Evolutionary conservation across 129 eudicot genomes (phyloP), one percentile per base, ranked within the genome.

Genomic region (Flaveria bidentis): DNA sequence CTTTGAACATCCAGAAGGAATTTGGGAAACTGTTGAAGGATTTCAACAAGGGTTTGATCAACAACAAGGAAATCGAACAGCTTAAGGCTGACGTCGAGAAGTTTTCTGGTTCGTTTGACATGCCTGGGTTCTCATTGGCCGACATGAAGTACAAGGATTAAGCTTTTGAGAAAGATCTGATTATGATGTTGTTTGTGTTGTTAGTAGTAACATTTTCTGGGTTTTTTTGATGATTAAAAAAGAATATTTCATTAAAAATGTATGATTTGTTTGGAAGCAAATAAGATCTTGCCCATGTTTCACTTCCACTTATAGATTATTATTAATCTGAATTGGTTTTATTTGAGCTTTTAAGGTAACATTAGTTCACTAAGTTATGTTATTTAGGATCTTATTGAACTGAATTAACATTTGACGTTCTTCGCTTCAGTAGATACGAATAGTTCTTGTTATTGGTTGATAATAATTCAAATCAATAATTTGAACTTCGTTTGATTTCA

Each of bases 81-180:
- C 95, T 95, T 46, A 95, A 95, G 87, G 85, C 83, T 18, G 99
- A 95, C 47, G 99, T 95, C 1, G 99, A 95, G 87, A 95, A 91
- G 85, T 95, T 95, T 76, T 75, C 97, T 1, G 67, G 91, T 68
- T 95, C 96, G 4, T 95, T 81, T 72, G 97, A 95, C 80, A 95
- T 95, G 99, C 99, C 99, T 0, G 99, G 99, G 6, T 95, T 95
- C 88, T 80, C 76, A 41, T 71, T 85, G 80, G 82, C 97, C 3
- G 96, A 91, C 78, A 89, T 95, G 97, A 95, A 95, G 83, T 95
- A 95, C 97, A 81, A 95, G 89, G 97, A 95, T 78, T 94, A 82
- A 71, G 81, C 25, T 5, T 17, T 10, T 45, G 62, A 76, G 46
- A 72, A 72, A 11, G 49, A 61, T 23, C 8, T 12, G 46, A 16